These are phyloP conservation scores for Saturnispora zaruensis DNA, from an alignment of 805 yeast species.

Conservation along the genomic window DNA sequence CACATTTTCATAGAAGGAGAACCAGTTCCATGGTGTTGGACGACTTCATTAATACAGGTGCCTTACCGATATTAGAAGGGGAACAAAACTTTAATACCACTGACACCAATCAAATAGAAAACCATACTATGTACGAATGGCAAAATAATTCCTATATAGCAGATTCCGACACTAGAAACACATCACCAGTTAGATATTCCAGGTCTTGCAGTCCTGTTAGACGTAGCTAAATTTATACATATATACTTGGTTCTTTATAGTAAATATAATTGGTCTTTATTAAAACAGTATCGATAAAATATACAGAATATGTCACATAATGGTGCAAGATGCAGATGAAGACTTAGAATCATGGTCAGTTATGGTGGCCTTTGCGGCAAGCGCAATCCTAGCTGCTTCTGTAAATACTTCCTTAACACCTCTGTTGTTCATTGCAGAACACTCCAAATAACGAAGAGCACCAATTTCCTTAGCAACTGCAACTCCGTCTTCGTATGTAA, in stretches of 20 bases:
- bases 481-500: slow-evolving; percentile 88
- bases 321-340: slow-evolving; percentile 17
- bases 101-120: slow-evolving; percentile 1
- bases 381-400: slow-evolving; percentile 95
- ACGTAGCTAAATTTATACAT: not conserved
- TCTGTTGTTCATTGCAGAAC: slow-evolving; percentile 91
- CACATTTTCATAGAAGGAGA: slow-evolving; percentile 19
- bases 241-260: not conserved
- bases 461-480: slow-evolving; percentile 89
- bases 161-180: slow-evolving; percentile 5
- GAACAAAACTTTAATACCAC: not conserved
- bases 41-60: slow-evolving; percentile 24
- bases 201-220: slow-evolving; percentile 10
- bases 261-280: not conserved
- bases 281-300: slow-evolving; percentile 5
- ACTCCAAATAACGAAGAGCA: slow-evolving; percentile 89
- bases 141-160: slow-evolving; percentile 12
- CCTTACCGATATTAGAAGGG: slow-evolving; percentile 14
- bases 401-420: slow-evolving; percentile 99
- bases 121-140: slow-evolving; percentile 20
- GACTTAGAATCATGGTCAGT: slow-evolving; percentile 31
- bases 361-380: slow-evolving; percentile 58
- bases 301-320: slow-evolving; percentile 17
- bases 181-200: slow-evolving; percentile 3
- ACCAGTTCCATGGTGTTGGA: slow-evolving; percentile 21